Conservation (phyloP, 495 filamentous ascomycete genomes). For the Neurospora sp. region DNA sequence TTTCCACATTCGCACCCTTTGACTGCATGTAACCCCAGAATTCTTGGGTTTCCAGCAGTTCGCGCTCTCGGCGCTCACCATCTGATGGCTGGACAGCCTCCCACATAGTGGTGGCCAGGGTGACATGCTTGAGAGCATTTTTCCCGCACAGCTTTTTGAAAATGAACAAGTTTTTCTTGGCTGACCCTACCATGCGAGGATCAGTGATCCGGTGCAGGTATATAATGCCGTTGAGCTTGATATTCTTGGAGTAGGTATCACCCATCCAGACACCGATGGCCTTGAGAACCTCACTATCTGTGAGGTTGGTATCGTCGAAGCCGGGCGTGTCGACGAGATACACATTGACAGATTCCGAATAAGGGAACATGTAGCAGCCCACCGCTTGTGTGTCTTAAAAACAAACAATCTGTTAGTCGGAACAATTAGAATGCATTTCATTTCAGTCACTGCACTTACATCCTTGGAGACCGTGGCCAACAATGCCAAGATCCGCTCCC, state of each 20-base stretch:
- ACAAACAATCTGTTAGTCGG: neutral
- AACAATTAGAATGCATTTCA: neutral
- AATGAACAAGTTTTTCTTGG: conserved; percentile 30
- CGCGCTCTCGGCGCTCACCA: conserved; percentile 21
- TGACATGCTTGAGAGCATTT: conserved; percentile 25
- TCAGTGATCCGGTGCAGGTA: conserved; percentile 40
- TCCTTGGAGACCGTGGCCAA: neutral
- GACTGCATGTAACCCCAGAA: conserved; percentile 32
- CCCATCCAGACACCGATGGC: conserved; percentile 22
- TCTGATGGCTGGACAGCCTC: conserved; percentile 12
- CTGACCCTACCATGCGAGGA: conserved; percentile 26
- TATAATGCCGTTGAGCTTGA: conserved; percentile 22
- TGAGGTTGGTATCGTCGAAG: conserved; percentile 27
- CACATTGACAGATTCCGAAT: neutral
- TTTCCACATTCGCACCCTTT: conserved; percentile 15
- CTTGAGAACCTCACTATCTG: conserved; percentile 26
- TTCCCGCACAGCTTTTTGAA: conserved; percentile 36
- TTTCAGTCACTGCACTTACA: neutral
- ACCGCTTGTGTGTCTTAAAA: neutral
- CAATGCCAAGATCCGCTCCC: neutral
- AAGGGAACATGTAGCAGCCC: neutral
- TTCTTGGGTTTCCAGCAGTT: conserved; percentile 22
- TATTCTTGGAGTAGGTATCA: neutral
- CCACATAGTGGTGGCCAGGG: conserved; percentile 39
- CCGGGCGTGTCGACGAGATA: conserved; percentile 33